A percentile compares a stretch with the other conserved stretches of the same genome.
Conservation (phyloP, 805 yeast species). For the Ogataea neopini region DNA sequence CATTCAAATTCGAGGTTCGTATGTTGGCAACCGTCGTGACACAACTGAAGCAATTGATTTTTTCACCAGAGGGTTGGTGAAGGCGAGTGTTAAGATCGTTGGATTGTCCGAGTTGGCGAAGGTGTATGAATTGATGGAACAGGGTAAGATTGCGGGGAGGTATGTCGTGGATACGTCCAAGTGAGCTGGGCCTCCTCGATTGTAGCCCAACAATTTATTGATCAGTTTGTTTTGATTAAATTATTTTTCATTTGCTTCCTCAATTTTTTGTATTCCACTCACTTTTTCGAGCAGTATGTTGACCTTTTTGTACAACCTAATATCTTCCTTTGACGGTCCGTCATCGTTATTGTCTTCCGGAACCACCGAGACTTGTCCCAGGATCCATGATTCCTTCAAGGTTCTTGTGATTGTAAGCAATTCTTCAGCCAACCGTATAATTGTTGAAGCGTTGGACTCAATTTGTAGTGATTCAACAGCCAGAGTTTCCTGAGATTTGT, state of each 20-base stretch:
- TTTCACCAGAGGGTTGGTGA: slow-evolving; percentile 65
- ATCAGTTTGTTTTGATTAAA: neutral
- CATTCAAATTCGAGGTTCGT: slow-evolving; percentile 75
- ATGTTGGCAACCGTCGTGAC: slow-evolving; percentile 90
- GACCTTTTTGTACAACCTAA: slow-evolving; percentile 34
- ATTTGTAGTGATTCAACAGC: slow-evolving; percentile 59
- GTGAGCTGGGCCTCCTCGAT: slow-evolving; percentile 34
- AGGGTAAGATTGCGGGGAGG: slow-evolving; percentile 86
- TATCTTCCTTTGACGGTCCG: slow-evolving; percentile 32
- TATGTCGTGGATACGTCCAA: slow-evolving; percentile 80
- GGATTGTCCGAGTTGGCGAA: slow-evolving; percentile 70
- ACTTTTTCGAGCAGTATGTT: slow-evolving; percentile 38
- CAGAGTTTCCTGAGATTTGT: slow-evolving; percentile 36
- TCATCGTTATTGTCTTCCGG: slow-evolving; percentile 23
- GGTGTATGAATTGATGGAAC: slow-evolving; percentile 78
- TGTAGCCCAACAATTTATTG: neutral
- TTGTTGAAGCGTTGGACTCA: slow-evolving; percentile 52
- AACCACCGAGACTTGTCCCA: slow-evolving; percentile 41
- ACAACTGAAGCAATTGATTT: slow-evolving; percentile 76
- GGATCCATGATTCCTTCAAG: slow-evolving; percentile 56
- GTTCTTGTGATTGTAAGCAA: slow-evolving; percentile 48
- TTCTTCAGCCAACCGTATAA: slow-evolving; percentile 55
- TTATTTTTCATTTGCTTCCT: neutral
- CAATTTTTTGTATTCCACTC: slow-evolving; percentile 27
- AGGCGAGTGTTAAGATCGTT: slow-evolving; percentile 69